Base-by-base conservation (phyloP, 352 stramenopile species). In the Pelagophyceae sp. region DNA sequence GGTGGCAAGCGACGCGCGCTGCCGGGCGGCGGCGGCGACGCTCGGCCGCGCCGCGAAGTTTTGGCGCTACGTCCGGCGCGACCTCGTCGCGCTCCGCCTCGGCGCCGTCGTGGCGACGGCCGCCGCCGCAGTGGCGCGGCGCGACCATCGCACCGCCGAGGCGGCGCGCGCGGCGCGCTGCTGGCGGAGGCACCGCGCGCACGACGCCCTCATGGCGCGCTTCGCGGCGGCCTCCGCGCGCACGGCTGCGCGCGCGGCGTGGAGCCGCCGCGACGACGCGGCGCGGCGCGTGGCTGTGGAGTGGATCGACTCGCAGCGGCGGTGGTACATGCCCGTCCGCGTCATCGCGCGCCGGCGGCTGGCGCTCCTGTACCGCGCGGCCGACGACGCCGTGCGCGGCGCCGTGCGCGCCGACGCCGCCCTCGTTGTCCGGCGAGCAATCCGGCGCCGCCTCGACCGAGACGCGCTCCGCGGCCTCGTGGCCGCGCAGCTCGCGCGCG, bases 321-420 rank as follows among this genome's bases (percentile, higher is more conserved):
- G 67, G 2, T 74, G 35, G 17, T 40, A 31, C 67, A 6, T 38
- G 67, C 67, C 67, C 35, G 19, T 74, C 20, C 33, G 67, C 33
- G n/a, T 58, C 20, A 54, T 74, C 38, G 67, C 67, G 67, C 33
- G 67, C 17, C 35, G 67, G 6, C 67, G 67, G 35, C 35, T 74
- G 3, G 61, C 29, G 3, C 29, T 33, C 61, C 15, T 23, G 15
- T 6, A 40, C 5, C 29, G 29, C 29, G 17, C 15, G 11, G 61
- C 3, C 29, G 61, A 71, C 6, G 45, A 54, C 45, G 61, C 33
- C 61, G 61, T 71, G 3, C n/a, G 1, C 29, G 15, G 6, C 29
- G 61, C 29, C 3, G 3, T 6, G 29, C 61, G 61, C n/a, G 61
- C 29, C n/a, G 61, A 71, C 61, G 61, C 61, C 15, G 61, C 61